Conservation (phyloP, 495 filamentous ascomycete genomes). For the Hyaloscypha hepaticicola region DNA sequence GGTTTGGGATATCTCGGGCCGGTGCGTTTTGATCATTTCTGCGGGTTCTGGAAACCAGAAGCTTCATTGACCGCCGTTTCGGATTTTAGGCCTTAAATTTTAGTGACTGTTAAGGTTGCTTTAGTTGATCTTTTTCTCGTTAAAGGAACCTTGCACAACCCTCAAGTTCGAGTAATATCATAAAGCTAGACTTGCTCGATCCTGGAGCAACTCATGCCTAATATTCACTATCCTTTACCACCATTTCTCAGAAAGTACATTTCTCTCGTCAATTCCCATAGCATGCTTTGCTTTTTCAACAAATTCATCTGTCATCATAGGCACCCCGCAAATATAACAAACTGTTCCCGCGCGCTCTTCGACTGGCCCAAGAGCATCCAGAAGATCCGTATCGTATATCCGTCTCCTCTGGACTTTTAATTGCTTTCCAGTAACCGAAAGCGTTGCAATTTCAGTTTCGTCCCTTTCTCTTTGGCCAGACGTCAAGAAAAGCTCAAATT, state of each 20-base stretch:
- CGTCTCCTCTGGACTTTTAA: slow-evolving; percentile 46
- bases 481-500: slow-evolving; percentile 29
- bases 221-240: slow-evolving; percentile 64
- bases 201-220: not conserved
- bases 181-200: not conserved
- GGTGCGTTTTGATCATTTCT: too few species aligned
- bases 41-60: too few species aligned
- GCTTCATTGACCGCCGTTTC: too few species aligned
- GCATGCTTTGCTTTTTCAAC: slow-evolving; percentile 52
- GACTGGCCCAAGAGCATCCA: slow-evolving; percentile 44
- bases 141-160: not conserved
- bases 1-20: too few species aligned
- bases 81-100: too few species aligned
- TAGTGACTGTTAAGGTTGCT: too few species aligned
- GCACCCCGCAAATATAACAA: slow-evolving; percentile 78
- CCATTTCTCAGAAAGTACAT: slow-evolving; percentile 84
- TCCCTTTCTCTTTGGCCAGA: slow-evolving; percentile 13
- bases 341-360: slow-evolving; percentile 50
- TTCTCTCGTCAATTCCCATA: slow-evolving; percentile 51
- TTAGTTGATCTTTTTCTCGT: too few species aligned
- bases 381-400: slow-evolving; percentile 52
- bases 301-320: slow-evolving; percentile 76
- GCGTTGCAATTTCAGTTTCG: not conserved
- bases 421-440: not conserved
- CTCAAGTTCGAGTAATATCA: not conserved